Evolutionary conservation across 2,329 filamentous ascomycete genomes (phyloP).

Genomic region (Nigrospora osmanthi): DNA sequence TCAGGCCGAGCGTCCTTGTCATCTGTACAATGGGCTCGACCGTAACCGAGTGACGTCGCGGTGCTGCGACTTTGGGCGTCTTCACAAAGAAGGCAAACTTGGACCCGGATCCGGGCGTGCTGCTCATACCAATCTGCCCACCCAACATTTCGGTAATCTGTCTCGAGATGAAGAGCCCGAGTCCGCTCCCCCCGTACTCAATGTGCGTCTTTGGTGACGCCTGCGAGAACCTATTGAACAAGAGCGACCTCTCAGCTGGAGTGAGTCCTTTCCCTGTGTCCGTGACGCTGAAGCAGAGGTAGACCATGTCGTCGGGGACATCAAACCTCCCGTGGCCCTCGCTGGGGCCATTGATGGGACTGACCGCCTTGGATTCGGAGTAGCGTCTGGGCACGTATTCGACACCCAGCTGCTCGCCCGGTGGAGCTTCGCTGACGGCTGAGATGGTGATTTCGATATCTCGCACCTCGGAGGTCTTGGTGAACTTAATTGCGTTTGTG

Average conservation of each 20-base stretch:
- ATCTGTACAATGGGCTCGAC: slow-evolving; percentile 8
- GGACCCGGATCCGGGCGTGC: slow-evolving; percentile 60
- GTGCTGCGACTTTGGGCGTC: slow-evolving; percentile 21
- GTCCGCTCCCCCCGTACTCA: slow-evolving; percentile 70
- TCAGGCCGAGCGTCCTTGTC: slow-evolving; percentile 4
- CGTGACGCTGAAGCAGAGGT: slow-evolving; percentile 64
- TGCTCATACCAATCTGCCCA: slow-evolving; percentile 69
- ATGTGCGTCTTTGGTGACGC: slow-evolving; percentile 69
- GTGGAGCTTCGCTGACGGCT: slow-evolving; percentile 30
- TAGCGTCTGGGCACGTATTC: slow-evolving; percentile 52
- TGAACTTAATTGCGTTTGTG: slow-evolving; percentile 79
- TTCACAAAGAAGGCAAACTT: slow-evolving; percentile 72
- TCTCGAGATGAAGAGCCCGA: slow-evolving; percentile 73
- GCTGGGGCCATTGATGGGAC: neutral
- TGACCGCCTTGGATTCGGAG: slow-evolving; percentile 24
- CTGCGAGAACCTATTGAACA: slow-evolving; percentile 76
- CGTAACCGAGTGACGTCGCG: slow-evolving; percentile 3
- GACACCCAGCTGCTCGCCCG: slow-evolving; percentile 35
- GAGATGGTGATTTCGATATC: slow-evolving; percentile 43
- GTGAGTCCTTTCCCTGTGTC: slow-evolving; percentile 72
- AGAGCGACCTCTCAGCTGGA: slow-evolving; percentile 60
- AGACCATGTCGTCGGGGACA: slow-evolving; percentile 29
- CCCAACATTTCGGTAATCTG: slow-evolving; percentile 75
- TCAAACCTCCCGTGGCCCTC: neutral
- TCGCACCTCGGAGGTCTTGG: slow-evolving; percentile 51